A percentile compares a stretch with the other conserved stretches of the same genome.
phyloP scores from a whole-genome alignment of 2,329 filamentous ascomycete species.

The Polychaeton citri region DNA sequence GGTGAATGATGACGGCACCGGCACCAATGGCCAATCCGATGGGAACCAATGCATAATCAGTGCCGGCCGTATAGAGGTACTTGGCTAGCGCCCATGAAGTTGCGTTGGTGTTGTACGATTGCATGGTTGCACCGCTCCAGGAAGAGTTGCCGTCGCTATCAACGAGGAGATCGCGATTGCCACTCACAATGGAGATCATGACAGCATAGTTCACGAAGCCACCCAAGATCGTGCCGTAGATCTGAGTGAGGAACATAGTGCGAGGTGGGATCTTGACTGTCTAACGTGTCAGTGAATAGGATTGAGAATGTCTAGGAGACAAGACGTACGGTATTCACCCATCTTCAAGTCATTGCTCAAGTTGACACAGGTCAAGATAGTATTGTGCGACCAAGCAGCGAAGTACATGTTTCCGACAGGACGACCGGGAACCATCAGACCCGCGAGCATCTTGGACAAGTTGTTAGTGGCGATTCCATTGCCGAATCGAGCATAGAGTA shows the following conservation, averaged over 20 bases:
- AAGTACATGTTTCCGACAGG: slow-evolving; percentile 47
- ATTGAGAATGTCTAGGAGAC: neutral
- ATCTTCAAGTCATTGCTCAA: slow-evolving; percentile 43
- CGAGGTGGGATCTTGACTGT: slow-evolving; percentile 41
- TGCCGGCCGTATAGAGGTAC: slow-evolving; percentile 38
- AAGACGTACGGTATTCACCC: slow-evolving; percentile 41
- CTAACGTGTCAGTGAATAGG: too few species aligned
- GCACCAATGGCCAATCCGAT: slow-evolving; percentile 38
- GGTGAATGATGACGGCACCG: slow-evolving; percentile 30
- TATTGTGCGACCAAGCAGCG: slow-evolving; percentile 45
- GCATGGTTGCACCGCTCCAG: slow-evolving; percentile 41
- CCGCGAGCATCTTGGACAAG: slow-evolving; percentile 44
- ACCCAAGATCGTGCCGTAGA: slow-evolving; percentile 43
- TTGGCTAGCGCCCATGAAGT: slow-evolving; percentile 35
- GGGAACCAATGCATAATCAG: slow-evolving; percentile 9
- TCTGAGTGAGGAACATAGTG: slow-evolving; percentile 42
- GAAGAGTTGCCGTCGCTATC: slow-evolving; percentile 34
- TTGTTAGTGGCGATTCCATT: slow-evolving; percentile 48
- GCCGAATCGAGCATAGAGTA: slow-evolving; percentile 27
- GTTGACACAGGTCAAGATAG: slow-evolving; percentile 38
- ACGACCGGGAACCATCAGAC: slow-evolving; percentile 36
- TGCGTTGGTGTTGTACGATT: slow-evolving; percentile 27
- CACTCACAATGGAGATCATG: slow-evolving; percentile 41
- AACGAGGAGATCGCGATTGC: slow-evolving; percentile 35
- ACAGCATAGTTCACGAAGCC: slow-evolving; percentile 42